Evolutionary conservation across 371 early-diverging fungal genomes (phyloP), one percentile per base, ranked within the genome.

Genomic region (Rhizopus stolonifer): DNA sequence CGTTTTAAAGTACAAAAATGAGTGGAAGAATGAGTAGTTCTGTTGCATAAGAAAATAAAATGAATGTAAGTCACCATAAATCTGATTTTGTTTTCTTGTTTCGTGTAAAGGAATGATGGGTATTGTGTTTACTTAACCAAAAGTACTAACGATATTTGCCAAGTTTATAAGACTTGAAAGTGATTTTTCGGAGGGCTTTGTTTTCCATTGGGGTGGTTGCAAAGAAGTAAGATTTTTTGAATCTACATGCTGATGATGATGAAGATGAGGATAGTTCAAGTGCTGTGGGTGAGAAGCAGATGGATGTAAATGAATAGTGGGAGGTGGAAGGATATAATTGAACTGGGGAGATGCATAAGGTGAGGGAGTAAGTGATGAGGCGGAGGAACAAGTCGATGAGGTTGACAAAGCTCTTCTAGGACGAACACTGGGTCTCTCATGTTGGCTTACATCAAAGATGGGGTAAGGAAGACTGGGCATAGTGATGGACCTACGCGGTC

Each of bases 71-170:
- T 4, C 8, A 42, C 8, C 9, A 21, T 21, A 42, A 19, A 42
- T 21, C 11, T n/a, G n/a, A n/a, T n/a, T n/a, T n/a, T n/a, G n/a
- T n/a, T n/a, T n/a, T n/a, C n/a, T n/a, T n/a, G n/a, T n/a, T n/a
- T n/a, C n/a, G 18, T 39, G 11, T 40, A 38, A 43, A 44, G 24
- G 15, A 31, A 24, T 31, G 40, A 21, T 15, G 36, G 15, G 14
- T 40, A 22, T 8, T 19, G 6, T 38, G 13, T 21, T 25, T 19
- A 18, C 50, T 68, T 60, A 72, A 42, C 72, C 72, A 56, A 72
- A 66, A 23, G 66, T 66, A 26, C 66, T 69, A 50, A 72, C 69
- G 56, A 71, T 61, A 18, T 64, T 60, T 18, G 72, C 70, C 34
- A 69, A 58, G 32, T 69, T 56, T 44, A 69, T 56, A 39, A 65